A percentile compares a stretch with the other conserved stretches of the same genome.
These are phyloP conservation scores for Acidomyces sp. DNA, from an alignment of 495 filamentous ascomycete species.

Conservation along the genomic window DNA sequence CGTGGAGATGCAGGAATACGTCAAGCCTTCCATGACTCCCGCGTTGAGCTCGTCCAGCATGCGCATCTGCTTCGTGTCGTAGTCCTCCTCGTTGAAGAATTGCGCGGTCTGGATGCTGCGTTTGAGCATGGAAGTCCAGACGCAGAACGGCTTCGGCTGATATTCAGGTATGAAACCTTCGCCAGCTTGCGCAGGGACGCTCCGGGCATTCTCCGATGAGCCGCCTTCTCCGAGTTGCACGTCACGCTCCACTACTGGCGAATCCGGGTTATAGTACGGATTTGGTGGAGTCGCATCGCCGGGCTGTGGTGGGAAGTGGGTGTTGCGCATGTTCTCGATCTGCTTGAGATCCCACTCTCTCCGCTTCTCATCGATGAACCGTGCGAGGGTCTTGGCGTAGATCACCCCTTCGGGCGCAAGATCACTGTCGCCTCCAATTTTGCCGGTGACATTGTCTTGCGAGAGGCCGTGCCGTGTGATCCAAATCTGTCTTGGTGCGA, in stretches of 20 bases:
- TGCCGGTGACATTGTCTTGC: constrained; percentile 61
- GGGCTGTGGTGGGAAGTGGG: constrained; percentile 66
- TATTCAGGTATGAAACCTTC: constrained; percentile 35
- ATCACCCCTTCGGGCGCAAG: constrained; percentile 59
- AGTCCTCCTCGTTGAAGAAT: constrained; percentile 91
- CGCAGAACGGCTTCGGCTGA: constrained; percentile 79
- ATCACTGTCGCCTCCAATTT: constrained; percentile 73
- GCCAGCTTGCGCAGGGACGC: constrained; percentile 23
- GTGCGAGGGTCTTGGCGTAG: constrained; percentile 60
- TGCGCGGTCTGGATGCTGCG: constrained; percentile 72
- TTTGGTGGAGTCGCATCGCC: constrained; percentile 92
- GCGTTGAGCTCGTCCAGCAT: constrained; percentile 96
- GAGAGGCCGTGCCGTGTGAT: constrained; percentile 90
- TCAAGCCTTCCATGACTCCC: constrained; percentile 83
- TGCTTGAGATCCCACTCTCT: constrained; percentile 66
- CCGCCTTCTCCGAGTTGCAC: not conserved
- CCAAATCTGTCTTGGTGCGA: constrained; percentile 92
- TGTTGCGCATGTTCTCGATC: constrained; percentile 52
- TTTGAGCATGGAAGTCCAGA: constrained; percentile 95
- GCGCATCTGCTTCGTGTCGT: constrained; percentile 91
- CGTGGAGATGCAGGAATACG: constrained; percentile 73
- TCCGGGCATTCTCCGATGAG: not conserved
- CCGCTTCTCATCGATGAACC: constrained; percentile 64
- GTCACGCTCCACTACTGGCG: constrained; percentile 1
- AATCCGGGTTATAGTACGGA: constrained; percentile 51